These are phyloP conservation scores for Termitomyces sp. DNA, from an alignment of 768 basidiomycete genomes.

Conservation along the genomic window DNA sequence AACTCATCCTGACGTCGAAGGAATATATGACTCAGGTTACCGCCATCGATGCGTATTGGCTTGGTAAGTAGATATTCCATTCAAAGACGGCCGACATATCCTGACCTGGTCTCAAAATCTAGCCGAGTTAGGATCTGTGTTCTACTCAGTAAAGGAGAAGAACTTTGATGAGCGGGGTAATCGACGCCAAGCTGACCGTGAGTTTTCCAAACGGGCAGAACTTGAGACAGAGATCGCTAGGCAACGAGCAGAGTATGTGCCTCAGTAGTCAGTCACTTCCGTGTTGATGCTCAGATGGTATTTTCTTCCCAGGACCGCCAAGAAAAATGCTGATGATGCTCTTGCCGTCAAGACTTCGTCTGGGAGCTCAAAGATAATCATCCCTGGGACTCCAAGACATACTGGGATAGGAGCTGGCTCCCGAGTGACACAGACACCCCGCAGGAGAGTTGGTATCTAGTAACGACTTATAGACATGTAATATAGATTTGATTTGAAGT, in stretches of 20 bases:
- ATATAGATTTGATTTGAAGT: neutral
- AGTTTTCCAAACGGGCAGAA: conserved; percentile 90
- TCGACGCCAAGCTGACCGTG: conserved; percentile 75
- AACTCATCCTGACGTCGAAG: conserved; percentile 92
- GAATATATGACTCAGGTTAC: conserved; percentile 99
- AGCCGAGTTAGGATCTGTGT: conserved; percentile 95
- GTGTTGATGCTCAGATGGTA: neutral
- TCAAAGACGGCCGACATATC: neutral
- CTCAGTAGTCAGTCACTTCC: conserved; percentile 9
- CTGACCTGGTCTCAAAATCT: conserved; percentile 7
- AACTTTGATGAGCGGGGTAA: conserved; percentile 90
- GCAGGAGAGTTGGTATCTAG: conserved; percentile 68
- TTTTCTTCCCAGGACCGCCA: conserved; percentile 46
- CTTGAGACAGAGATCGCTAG: conserved; percentile 89
- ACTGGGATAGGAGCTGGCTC: conserved; percentile 63
- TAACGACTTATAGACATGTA: conserved; percentile 6
- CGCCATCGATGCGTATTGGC: conserved; percentile 95
- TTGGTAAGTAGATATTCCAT: conserved; percentile 53
- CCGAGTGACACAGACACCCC: conserved; percentile 73
- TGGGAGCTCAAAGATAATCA: conserved; percentile 64
- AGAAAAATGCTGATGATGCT: conserved; percentile 61
- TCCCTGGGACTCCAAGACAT: conserved; percentile 80
- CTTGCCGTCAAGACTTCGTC: conserved; percentile 52
- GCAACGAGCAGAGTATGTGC: conserved; percentile 70
- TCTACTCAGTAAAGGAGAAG: conserved; percentile 98